These are phyloP conservation scores for Jacaranda mimosifolia DNA, from an alignment of 257 asterid genomes.

Conservation along the genomic window DNA sequence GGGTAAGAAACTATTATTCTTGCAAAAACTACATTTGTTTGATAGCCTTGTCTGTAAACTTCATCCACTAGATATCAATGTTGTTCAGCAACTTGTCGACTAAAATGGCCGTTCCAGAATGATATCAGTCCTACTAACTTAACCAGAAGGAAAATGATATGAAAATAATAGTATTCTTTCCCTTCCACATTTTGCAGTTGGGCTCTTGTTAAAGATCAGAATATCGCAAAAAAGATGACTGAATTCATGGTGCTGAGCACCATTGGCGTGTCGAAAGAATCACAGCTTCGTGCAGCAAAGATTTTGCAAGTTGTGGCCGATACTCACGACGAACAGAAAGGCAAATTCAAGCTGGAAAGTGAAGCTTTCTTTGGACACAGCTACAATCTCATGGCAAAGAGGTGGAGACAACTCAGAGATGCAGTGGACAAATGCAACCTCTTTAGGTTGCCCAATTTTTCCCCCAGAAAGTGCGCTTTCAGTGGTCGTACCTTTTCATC, in stretches of 20 bases:
- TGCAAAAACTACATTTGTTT: no score
- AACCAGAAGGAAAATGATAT: no score
- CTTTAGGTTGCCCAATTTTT: conserved; percentile 72
- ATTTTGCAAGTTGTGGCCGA: conserved; percentile 66
- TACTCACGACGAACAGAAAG: conserved; percentile 48
- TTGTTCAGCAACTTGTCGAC: no score
- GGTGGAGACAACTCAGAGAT: conserved; percentile 79
- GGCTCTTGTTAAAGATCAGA: conserved; percentile 87
- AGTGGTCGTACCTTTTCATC: conserved; percentile 61
- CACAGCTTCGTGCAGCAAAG: conserved; percentile 90
- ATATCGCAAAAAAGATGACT: conserved; percentile 79
- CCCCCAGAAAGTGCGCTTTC: conserved; percentile 63
- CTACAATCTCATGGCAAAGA: conserved; percentile 55
- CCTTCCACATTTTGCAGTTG: conserved; percentile 55
- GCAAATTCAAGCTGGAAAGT: conserved; percentile 34
- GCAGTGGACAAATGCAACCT: conserved; percentile 57
- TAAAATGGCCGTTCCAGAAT: no score
- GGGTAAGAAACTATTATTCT: conserved; percentile 58
- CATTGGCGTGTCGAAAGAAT: conserved; percentile 94
- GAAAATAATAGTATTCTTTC: no score
- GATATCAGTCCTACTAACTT: no score
- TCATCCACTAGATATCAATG: no score
- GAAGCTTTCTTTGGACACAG: conserved; percentile 71
- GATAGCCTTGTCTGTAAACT: no score
- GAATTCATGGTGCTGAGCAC: conserved; percentile 77